A percentile compares a stretch with the other conserved stretches of the same genome.
These are phyloP conservation scores for Cyclostephanos tholiformis DNA, from an alignment of 108 stramenopile species.

Conservation along the genomic window DNA sequence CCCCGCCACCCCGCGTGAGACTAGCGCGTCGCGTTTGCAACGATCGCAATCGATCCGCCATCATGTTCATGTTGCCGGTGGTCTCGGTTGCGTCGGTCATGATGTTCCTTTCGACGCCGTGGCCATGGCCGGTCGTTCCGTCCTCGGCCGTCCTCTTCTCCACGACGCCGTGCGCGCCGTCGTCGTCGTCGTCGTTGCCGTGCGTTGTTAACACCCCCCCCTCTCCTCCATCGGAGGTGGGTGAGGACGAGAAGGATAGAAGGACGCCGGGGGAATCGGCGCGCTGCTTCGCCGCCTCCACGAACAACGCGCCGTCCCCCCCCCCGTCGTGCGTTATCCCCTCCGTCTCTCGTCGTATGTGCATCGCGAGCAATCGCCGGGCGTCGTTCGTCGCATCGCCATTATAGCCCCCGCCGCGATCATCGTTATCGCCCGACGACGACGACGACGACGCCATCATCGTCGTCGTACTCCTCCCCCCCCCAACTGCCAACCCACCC, in stretches of 20 bases:
- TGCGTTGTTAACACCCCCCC: background rate
- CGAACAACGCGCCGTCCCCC: background rate
- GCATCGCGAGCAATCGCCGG: background rate
- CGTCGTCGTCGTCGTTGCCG: background rate
- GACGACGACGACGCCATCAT: background rate
- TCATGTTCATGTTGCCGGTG: slow-evolving; percentile 13
- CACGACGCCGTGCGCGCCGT: background rate
- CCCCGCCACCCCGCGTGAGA: background rate
- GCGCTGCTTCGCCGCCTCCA: background rate
- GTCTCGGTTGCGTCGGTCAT: slow-evolving; percentile 19
- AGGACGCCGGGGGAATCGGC: background rate
- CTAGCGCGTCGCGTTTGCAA: background rate
- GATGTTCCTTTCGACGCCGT: background rate
- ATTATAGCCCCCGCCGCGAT: background rate
- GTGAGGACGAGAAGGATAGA: no score
- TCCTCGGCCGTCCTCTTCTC: no score
- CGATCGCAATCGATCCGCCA: slow-evolving; percentile 5
- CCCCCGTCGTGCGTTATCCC: background rate
- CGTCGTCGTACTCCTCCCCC: background rate
- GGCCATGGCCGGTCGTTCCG: background rate
- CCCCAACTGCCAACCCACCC: no score
- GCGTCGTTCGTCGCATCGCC: background rate
- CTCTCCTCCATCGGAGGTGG: background rate
- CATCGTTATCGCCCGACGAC: background rate
- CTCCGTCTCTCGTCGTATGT: background rate